Evolutionary conservation across 345 rosid species (phyloP), one percentile per base, ranked within the genome.

Genomic region (Murraya koenigii): DNA sequence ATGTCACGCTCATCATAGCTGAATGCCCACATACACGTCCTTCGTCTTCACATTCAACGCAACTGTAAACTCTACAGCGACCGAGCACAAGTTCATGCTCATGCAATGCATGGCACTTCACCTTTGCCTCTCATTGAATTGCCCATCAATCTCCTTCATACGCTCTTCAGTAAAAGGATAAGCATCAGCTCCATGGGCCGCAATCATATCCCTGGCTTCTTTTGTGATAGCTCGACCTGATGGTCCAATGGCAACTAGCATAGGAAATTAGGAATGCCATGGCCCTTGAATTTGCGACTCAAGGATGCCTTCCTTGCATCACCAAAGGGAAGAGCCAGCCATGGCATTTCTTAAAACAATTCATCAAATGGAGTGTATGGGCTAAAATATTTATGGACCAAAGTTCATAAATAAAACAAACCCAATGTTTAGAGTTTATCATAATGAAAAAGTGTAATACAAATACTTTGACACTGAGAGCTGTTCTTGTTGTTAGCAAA

Each of bases 251-350:
- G 87, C 88, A 44, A 84, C 69, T 14, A 85, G 85, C 86, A 81
- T n/a, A n/a, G n/a, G n/a, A n/a, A n/a, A n/a, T n/a, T 80, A 75
- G 94, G 94, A 35, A 89, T 88, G 58, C 92, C 89, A 35, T 58
- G 3, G 52, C 84, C 86, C 67, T 82, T 90, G 82, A 91, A 91
- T 76, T 80, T 87, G 52, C 61, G 63, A 35, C 76, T 78, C 77
- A 90, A 78, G 33, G 77, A 80, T 7, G 79, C 1, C 75, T 86
- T 90, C 86, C 94, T 89, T 14, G 74, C 74, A 79, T 90, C 90
- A 59, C 89, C 89, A 56, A 84, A 93, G 1, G 97, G 93, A 76
- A 90, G 94, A 13, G 94, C 90, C 75, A 90, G 69, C 84, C 95
- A 91, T 0, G 94, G 93, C 89, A 93, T 89, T 65, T n/a, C n/a